These are phyloP conservation scores for Capsicum baccatum DNA, from an alignment of 257 asterid species.

Conservation along the genomic window DNA sequence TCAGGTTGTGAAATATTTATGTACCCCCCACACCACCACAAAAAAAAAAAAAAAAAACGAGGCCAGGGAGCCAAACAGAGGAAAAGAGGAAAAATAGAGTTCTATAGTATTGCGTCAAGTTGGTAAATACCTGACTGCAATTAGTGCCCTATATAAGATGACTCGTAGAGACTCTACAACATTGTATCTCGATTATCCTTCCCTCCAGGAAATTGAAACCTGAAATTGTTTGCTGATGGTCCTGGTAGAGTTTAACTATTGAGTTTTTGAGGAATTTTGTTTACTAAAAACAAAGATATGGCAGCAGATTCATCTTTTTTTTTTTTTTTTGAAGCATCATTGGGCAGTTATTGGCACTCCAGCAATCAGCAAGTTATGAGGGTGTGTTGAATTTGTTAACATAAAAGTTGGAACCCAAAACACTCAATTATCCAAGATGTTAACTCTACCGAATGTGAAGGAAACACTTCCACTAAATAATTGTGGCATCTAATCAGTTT, in stretches of 20 bases:
- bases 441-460: background rate
- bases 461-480: background rate
- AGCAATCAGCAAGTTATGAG: background rate
- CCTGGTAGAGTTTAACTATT: background rate
- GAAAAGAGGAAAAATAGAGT: background rate
- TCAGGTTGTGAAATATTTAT: slow-evolving; percentile 4
- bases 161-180: background rate
- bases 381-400: background rate
- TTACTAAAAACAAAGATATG: background rate
- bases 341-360: background rate
- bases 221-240: background rate
- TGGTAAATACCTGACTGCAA: background rate
- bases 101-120: background rate
- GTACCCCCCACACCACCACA: background rate
- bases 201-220: slow-evolving; percentile 9
- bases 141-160: background rate
- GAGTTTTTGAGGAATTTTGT: background rate
- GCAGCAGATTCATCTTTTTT: background rate
- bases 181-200: slow-evolving; percentile 13
- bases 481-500: background rate
- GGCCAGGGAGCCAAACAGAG: background rate
- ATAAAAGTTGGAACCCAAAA: background rate
- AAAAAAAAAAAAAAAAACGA: too few relatives aligned
- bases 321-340: background rate
- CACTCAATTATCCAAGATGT: background rate